Percentiles rank a stretch among this genome's conserved stretches.
These are phyloP conservation scores for Lolium perenne DNA, from an alignment of 176 grass and related monocot genomes.

Conservation along the genomic window DNA sequence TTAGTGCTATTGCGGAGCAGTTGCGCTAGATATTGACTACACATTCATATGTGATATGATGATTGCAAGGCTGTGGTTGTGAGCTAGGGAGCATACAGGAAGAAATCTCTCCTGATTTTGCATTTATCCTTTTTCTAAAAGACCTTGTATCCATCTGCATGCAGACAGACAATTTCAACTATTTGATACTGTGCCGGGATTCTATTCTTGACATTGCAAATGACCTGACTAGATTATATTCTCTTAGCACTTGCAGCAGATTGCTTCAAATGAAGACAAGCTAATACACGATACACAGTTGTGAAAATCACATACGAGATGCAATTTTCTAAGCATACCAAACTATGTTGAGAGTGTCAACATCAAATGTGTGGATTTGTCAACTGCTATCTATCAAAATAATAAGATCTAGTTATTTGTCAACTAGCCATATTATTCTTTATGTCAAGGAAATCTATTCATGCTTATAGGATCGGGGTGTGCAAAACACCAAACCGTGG, in stretches of 20 bases:
- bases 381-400: constrained; percentile 23
- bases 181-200: constrained; percentile 41
- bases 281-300: constrained; percentile 27
- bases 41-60: constrained; percentile 25
- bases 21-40: constrained; percentile 23
- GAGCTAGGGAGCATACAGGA: constrained; percentile 26
- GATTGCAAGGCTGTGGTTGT: constrained; percentile 32
- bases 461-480: not conserved
- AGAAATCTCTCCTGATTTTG: constrained; percentile 39
- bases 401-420: not conserved
- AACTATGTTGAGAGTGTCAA: constrained; percentile 17
- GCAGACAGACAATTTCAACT: constrained; percentile 32
- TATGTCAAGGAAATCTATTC: constrained; percentile 4
- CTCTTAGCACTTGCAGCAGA: constrained; percentile 4
- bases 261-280: constrained; percentile 42
- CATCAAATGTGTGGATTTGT: constrained; percentile 8
- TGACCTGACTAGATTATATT: constrained; percentile 41
- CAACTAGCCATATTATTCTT: not conserved
- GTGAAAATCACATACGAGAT: not conserved
- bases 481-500: too few species aligned
- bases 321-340: constrained; percentile 20
- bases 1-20: constrained; percentile 17
- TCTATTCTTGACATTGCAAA: constrained; percentile 46
- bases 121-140: constrained; percentile 4
- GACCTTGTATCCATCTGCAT: constrained; percentile 20